phyloP scores from a whole-genome alignment of 345 rosid species.

The Eucalyptus microcorys region DNA sequence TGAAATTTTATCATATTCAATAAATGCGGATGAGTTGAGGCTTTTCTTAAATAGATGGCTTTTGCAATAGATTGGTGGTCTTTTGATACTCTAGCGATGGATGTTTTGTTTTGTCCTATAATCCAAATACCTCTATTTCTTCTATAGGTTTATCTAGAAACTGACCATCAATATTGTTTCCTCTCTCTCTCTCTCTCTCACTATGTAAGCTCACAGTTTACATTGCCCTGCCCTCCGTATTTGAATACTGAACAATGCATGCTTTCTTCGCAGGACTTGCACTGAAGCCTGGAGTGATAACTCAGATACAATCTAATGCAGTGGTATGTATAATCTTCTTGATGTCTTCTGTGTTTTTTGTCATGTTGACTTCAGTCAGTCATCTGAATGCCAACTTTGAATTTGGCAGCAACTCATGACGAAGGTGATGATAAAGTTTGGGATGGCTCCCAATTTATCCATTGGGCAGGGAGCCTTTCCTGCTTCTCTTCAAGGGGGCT shows the following conservation, averaged over 20 bases:
- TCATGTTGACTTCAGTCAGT: neutral
- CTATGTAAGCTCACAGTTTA: neutral
- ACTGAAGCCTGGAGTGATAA: constrained; percentile 69
- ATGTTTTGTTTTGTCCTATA: neutral
- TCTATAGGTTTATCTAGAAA: neutral
- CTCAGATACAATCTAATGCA: constrained; percentile 50
- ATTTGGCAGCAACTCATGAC: constrained; percentile 35
- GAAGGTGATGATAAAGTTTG: constrained; percentile 60
- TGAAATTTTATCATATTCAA: neutral
- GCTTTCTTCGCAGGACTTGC: constrained; percentile 48
- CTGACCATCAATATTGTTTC: neutral
- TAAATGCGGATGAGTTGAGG: neutral
- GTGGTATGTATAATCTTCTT: constrained; percentile 25
- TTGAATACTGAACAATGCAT: neutral
- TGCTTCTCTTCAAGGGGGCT: constrained; percentile 24
- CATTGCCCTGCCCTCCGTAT: neutral
- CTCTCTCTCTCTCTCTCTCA: neutral
- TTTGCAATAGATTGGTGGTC: neutral
- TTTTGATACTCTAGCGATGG: neutral
- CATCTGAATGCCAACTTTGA: constrained; percentile 8
- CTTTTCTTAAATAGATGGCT: neutral
- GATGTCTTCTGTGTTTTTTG: neutral
- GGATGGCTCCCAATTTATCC: constrained; percentile 22
- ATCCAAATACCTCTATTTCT: neutral
- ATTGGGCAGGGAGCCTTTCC: constrained; percentile 27